Evolutionary conservation across 225 moss, liverwort and hornwort species (phyloP), one percentile per base, ranked within the genome.

Genomic region (Polytrichum formosum): DNA sequence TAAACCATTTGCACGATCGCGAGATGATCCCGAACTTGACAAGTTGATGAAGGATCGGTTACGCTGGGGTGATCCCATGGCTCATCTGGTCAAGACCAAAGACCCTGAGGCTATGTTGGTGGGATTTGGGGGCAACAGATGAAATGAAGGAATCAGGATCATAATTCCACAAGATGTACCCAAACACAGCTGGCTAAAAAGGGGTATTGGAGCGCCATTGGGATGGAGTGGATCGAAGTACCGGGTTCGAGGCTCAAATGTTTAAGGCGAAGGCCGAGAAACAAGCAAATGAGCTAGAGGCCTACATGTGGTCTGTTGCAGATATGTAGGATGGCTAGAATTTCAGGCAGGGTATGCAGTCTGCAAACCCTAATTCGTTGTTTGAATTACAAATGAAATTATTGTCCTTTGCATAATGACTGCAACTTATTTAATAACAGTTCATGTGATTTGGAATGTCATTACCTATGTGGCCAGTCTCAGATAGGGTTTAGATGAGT

Each of bases 1-100:
- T 27, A 94, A 90, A 60, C 97, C 97, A 1, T 98, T 94, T 71
- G 92, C 97, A 18, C 91, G 97, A 9, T 80, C 90, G 33, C 88
- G 94, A 73, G 94, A 98, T 75, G 97, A 98, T 77, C 86, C 90
- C 65, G 97, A 98, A 68, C 79, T 91, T 29, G 97, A 98, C 64
- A 91, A 88, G 65, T 67, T 82, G 63, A 74, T 84, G 20, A 92
- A 77, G 76, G 94, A 90, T 67, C 79, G 86, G 72, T 27, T 87
- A 54, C 89, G 96, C 1, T 97, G 90, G 74, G 96, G 93, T 67
- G 96, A 97, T 90, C 96, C 96, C 1, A 98, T 98, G 97, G 97
- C 97, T 18, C 94, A 98, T 64, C 88, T 98, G 29, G 97, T 94
- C 18, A 98, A 94, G 72, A 67, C 63, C 54, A 93, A 91, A 65